phyloP scores from a whole-genome alignment of 176 grass and related monocot species.

The Dendrocalamus sinicus region DNA sequence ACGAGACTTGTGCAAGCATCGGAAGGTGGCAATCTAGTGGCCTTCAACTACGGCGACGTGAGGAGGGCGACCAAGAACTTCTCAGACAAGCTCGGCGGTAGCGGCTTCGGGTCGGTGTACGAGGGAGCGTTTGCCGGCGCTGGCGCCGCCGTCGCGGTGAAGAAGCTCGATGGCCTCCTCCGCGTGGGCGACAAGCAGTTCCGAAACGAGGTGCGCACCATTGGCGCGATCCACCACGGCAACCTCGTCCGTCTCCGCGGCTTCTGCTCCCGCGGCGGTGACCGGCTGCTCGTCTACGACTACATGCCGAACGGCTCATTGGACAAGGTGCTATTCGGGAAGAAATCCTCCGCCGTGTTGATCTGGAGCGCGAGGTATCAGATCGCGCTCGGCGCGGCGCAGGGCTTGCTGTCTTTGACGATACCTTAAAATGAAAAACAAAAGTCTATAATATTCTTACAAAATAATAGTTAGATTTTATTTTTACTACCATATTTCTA shows the following conservation, averaged over 20 bases:
- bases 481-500: no score
- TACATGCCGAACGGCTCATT: no score
- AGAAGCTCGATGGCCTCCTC: constrained; percentile 48
- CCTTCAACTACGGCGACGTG: constrained; percentile 43
- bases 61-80: constrained; percentile 57
- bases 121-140: constrained; percentile 32
- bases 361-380: constrained; percentile 47
- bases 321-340: no score
- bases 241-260: constrained; percentile 57
- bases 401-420: constrained; percentile 21
- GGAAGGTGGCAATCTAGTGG: constrained; percentile 34
- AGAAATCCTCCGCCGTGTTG: neutral
- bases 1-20: neutral
- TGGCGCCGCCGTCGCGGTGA: constrained; percentile 33
- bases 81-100: constrained; percentile 51
- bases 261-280: constrained; percentile 42
- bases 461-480: no score
- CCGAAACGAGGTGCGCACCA: constrained; percentile 53
- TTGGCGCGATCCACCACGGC: constrained; percentile 57
- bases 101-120: constrained; percentile 60
- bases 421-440: no score
- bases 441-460: no score
- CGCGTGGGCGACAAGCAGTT: constrained; percentile 62
- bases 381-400: constrained; percentile 49
- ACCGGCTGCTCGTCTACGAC: constrained; percentile 42